Evolutionary conservation across 345 rosid species (phyloP).

Genomic region (Euphorbia peplus): DNA sequence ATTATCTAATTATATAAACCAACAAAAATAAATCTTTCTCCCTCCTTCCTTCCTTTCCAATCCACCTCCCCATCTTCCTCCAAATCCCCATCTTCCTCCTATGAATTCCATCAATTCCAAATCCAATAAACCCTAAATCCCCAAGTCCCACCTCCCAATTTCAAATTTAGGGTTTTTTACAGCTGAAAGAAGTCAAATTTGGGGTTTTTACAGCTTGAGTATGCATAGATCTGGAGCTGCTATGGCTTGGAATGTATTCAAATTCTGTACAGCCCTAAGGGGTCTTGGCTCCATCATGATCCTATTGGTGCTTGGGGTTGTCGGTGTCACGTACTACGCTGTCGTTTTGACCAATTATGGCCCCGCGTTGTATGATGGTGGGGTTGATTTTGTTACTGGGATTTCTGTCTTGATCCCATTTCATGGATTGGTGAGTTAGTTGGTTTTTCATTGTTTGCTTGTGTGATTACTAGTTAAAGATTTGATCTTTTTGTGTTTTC

Average conservation of each 20-base stretch:
- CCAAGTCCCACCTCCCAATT: no score
- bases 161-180: not conserved
- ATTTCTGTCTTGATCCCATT: conserved; percentile 60
- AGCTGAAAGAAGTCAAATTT: not conserved
- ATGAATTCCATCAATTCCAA: conserved; percentile 32
- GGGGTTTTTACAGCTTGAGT: conserved; percentile 12
- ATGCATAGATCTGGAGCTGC: conserved; percentile 95
- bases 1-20: not conserved
- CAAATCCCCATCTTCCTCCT: not conserved
- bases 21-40: not conserved
- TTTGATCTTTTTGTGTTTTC: not conserved
- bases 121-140: conserved; percentile 37
- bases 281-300: conserved; percentile 99
- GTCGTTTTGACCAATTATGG: conserved; percentile 87
- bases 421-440: conserved; percentile 65
- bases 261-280: conserved; percentile 85
- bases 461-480: not conserved
- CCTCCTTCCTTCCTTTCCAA: not conserved
- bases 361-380: conserved; percentile 67
- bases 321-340: conserved; percentile 89
- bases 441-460: not conserved
- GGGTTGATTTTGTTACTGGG: conserved; percentile 55
- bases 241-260: conserved; percentile 99
- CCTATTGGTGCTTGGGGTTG: conserved; percentile 84
- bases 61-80: not conserved